Percentiles rank a stretch among this genome's conserved stretches.
These are phyloP conservation scores for Fraxinus angustifolia DNA, from an alignment of 305 asterid genomes.

Conservation along the genomic window DNA sequence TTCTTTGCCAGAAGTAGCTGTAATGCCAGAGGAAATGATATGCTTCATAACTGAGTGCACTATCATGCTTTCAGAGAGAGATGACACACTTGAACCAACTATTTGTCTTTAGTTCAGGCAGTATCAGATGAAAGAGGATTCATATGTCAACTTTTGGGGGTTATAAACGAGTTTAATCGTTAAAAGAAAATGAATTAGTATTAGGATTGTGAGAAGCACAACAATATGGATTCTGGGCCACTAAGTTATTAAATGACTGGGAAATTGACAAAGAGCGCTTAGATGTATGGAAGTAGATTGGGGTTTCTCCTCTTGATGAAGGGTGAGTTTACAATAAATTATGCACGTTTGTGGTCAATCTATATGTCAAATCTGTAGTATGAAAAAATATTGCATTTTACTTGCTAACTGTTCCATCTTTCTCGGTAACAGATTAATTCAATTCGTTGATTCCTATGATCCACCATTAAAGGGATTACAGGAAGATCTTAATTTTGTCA, in stretches of 20 bases:
- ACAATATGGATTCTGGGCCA: background rate
- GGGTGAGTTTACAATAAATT: background rate
- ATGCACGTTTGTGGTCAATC: background rate
- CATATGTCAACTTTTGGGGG: constrained; percentile 18
- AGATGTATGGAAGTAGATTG: background rate
- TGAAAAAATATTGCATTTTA: constrained; percentile 19
- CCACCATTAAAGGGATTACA: constrained; percentile 98
- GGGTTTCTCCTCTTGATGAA: background rate
- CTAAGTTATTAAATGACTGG: background rate
- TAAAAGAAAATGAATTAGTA: background rate
- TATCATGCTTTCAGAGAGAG: constrained; percentile 12
- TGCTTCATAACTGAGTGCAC: background rate
- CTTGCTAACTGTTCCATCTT: constrained; percentile 25
- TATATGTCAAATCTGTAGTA: constrained; percentile 1
- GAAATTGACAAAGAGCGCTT: background rate
- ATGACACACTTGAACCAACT: background rate
- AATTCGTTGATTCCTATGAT: constrained; percentile 91
- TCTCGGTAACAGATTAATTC: constrained; percentile 64
- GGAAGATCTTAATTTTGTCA: constrained; percentile 98
- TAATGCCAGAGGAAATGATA: constrained; percentile 7
- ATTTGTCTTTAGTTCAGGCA: background rate
- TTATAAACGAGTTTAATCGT: constrained; percentile 8
- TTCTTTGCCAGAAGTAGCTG: background rate
- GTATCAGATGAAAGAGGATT: background rate
- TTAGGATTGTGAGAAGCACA: constrained; percentile 11